Percentiles rank a stretch among this genome's conserved stretches.
Conservation (phyloP, 139 green algal species). For the Pseudopediastrum boryanum region DNA sequence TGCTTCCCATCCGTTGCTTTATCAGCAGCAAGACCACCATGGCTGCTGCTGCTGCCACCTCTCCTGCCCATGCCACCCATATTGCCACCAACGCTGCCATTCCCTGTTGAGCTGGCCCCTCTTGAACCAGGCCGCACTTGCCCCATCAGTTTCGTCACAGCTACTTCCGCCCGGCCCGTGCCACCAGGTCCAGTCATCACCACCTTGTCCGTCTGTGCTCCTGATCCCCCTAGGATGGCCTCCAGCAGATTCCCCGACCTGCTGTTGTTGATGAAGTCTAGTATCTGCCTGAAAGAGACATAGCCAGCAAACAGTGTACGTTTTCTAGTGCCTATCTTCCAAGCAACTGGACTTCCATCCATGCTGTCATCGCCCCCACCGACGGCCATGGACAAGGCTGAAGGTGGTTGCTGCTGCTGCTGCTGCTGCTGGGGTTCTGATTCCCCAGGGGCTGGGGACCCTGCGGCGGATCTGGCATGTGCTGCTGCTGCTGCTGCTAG, state of each 20-base stretch:
- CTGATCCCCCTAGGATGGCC: not conserved
- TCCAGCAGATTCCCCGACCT: constrained; percentile 1
- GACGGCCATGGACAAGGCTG: too few relatives aligned
- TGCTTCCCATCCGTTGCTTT: not conserved
- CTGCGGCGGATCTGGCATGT: not conserved
- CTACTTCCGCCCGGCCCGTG: constrained; percentile 51
- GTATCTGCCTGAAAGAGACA: constrained; percentile 56
- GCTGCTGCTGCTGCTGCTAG: not conserved
- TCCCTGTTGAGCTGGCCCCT: not conserved
- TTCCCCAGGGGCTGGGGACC: not conserved
- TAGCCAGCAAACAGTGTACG: constrained; percentile 62
- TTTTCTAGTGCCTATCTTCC: constrained; percentile 20
- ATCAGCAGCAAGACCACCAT: too few relatives aligned
- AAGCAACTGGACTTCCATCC: not conserved
- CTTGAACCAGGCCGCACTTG: not conserved
- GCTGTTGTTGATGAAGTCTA: constrained; percentile 24
- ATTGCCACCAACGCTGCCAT: not conserved
- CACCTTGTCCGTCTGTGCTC: constrained; percentile 36
- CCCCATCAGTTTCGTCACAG: constrained; percentile 32
- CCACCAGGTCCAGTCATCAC: constrained; percentile 46
- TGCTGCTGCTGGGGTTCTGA: not conserved
- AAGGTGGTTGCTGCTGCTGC: not conserved
- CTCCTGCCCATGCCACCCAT: not conserved
- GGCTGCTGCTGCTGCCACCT: not conserved
- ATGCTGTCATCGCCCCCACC: constrained; percentile 2